phyloP scores from a whole-genome alignment of 345 rosid species.

The Bruguiera gymnorhiza region DNA sequence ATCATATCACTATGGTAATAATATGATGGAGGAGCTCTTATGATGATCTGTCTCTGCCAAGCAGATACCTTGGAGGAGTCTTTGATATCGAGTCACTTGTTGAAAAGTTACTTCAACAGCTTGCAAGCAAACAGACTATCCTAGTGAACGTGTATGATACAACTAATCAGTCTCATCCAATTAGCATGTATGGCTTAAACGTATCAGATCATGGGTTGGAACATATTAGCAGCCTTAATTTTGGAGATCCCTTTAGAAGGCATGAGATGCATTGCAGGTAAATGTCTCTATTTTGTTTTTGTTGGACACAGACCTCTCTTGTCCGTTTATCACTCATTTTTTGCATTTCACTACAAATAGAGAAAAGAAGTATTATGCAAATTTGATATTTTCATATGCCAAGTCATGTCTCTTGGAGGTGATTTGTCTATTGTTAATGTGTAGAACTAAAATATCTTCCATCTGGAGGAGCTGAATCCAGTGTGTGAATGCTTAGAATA shows the following conservation, averaged over 20 bases:
- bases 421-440: neutral
- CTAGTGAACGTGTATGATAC: slow-evolving; percentile 86
- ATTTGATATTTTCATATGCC: neutral
- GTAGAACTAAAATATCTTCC: slow-evolving; percentile 5
- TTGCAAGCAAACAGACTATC: slow-evolving; percentile 91
- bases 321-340: neutral
- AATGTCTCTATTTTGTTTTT: slow-evolving; percentile 9
- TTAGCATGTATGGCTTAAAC: slow-evolving; percentile 93
- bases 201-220: slow-evolving; percentile 53
- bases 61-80: slow-evolving; percentile 92
- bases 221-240: slow-evolving; percentile 64
- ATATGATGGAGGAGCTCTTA: slow-evolving; percentile 7
- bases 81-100: slow-evolving; percentile 88
- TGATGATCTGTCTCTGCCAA: slow-evolving; percentile 16
- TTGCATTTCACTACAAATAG: too few relatives aligned
- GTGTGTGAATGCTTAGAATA: neutral
- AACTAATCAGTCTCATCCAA: slow-evolving; percentile 59
- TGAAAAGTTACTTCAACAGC: slow-evolving; percentile 91
- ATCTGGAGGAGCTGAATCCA: neutral
- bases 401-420: neutral
- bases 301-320: neutral
- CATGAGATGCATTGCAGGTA: slow-evolving; percentile 99
- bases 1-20: neutral
- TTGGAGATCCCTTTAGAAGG: slow-evolving; percentile 92
- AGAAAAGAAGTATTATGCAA: too few relatives aligned